A percentile compares a stretch with the other conserved stretches of the same genome.
Evolutionary conservation across 1,284 basidiomycete species (phyloP).

Genomic region (Ganoderma resinaceum): DNA sequence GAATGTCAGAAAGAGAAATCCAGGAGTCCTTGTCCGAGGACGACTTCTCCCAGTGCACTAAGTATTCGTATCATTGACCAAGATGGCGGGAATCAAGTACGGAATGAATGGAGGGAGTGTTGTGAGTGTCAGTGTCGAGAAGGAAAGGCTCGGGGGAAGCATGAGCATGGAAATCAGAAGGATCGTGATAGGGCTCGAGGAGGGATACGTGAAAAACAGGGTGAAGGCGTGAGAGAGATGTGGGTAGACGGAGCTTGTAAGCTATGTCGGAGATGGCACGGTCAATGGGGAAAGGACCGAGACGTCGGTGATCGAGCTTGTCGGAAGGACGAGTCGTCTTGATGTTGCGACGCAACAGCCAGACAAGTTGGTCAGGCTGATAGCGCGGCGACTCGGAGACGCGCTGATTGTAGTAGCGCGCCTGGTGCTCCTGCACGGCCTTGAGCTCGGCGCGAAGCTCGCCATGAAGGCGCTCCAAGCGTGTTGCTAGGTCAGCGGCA

Average conservation of each 20-base stretch:
- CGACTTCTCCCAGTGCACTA: constrained; percentile 37
- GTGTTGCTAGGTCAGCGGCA: constrained; percentile 24
- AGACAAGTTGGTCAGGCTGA: constrained; percentile 44
- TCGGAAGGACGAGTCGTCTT: constrained; percentile 45
- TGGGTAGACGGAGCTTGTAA: constrained; percentile 43
- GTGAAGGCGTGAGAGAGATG: constrained; percentile 42
- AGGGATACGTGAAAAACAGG: constrained; percentile 52
- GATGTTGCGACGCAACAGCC: constrained; percentile 44
- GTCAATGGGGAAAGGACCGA: constrained; percentile 49
- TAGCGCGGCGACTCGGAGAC: constrained; percentile 34
- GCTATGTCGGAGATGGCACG: constrained; percentile 31
- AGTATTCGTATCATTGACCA: constrained; percentile 42
- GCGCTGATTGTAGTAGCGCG: constrained; percentile 34
- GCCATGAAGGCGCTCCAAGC: constrained; percentile 31
- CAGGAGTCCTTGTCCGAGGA: constrained; percentile 40
- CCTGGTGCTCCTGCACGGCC: constrained; percentile 37
- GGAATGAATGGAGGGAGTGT: constrained; percentile 28
- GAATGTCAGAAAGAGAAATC: constrained; percentile 43
- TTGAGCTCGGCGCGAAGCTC: constrained; percentile 40
- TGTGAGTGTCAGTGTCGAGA: constrained; percentile 19
- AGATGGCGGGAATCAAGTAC: constrained; percentile 40
- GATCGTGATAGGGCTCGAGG: constrained; percentile 43
- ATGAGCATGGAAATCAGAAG: constrained; percentile 36
- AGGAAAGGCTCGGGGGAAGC: constrained; percentile 33
- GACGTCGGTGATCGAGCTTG: constrained; percentile 45